Conservation (phyloP, 2,329 filamentous ascomycete genomes). For the Anthostomella pinea region DNA sequence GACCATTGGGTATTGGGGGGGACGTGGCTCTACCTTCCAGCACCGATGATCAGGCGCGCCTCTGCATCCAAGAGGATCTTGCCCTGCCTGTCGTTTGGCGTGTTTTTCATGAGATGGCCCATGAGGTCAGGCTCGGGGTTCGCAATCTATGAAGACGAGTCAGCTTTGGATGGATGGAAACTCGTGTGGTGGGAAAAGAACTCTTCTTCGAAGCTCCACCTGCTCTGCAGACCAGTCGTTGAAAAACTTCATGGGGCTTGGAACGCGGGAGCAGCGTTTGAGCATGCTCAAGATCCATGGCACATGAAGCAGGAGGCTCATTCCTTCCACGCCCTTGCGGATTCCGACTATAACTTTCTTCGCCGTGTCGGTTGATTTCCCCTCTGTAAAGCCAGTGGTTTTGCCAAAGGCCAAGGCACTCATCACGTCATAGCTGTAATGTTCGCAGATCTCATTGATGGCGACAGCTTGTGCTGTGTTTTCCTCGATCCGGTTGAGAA, state of each 20-base stretch:
- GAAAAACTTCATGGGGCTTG: constrained; percentile 28
- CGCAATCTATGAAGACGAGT: too few species aligned
- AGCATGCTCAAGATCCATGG: constrained; percentile 36
- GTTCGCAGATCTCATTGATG: too few species aligned
- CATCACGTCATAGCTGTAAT: too few species aligned
- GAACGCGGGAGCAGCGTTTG: constrained; percentile 29
- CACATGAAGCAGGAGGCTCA: constrained; percentile 32
- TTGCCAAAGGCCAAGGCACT: too few species aligned
- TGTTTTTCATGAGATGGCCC: constrained; percentile 37
- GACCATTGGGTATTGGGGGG: background rate
- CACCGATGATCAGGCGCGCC: constrained; percentile 32
- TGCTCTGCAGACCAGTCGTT: constrained; percentile 28
- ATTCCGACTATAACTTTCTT: constrained; percentile 33
- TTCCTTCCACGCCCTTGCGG: constrained; percentile 32
- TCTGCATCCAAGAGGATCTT: constrained; percentile 32
- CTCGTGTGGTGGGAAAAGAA: too few species aligned
- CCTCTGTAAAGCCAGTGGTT: background rate
- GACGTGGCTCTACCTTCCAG: constrained; percentile 22
- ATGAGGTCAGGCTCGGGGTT: constrained; percentile 37
- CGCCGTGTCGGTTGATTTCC: constrained; percentile 12
- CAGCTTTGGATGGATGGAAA: too few species aligned
- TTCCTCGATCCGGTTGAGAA: too few species aligned
- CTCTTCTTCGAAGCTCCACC: too few species aligned
- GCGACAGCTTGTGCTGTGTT: too few species aligned
- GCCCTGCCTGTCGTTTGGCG: constrained; percentile 31